Evolutionary conservation across 2,329 filamentous ascomycete species (phyloP), one percentile per base, ranked within the genome.

Genomic region (Cladosporium sp.): DNA sequence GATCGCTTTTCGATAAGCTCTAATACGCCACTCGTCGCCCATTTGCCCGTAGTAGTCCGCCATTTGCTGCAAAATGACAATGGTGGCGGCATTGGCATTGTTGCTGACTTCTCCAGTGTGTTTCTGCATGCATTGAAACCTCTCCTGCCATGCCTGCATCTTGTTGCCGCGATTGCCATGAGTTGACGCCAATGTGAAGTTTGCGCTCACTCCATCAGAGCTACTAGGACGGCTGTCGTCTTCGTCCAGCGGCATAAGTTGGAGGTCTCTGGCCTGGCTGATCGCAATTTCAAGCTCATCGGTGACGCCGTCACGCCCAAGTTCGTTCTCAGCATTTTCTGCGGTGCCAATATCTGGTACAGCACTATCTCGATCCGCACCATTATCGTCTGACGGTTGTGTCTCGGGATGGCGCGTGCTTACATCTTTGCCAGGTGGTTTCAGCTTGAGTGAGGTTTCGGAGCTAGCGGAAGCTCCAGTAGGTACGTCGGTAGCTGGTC

Each of bases 31-130:
- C 37, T 85, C 82, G 67, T 97, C 92, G 39, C 85, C 81, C n/a
- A 83, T 84, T 6, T 86, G 81, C 4, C 82, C 82, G 71, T 96
- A 96, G 72, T 93, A 88, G 55, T 87, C 82, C 42, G 84, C 82
- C 89, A 97, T 92, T 64, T 88, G 80, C 66, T 91, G 84, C 5
- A 97, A 78, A 2, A 94, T 78, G 49, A 88, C 82, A 52, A 96
- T 92, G 0, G 89, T 95, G 12, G 82, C 78, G 1, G 78, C 76
- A 69, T 97, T 97, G 0, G 90, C 89, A 64, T 88, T 90, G 12
- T 76, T 70, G 9, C 62, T 57, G 14, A 74, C 70, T 5, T 72
- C 71, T 4, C 75, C 75, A 52, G 79, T 79, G 58, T 81, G 76
- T 60, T 80, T 80, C 45, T 84, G 76, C 83, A 87, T 86, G 67